Percentiles rank a stretch among this genome's conserved stretches.
Conservation (phyloP, 768 basidiomycete species). For the Coprinopsis marcescibilis region DNA sequence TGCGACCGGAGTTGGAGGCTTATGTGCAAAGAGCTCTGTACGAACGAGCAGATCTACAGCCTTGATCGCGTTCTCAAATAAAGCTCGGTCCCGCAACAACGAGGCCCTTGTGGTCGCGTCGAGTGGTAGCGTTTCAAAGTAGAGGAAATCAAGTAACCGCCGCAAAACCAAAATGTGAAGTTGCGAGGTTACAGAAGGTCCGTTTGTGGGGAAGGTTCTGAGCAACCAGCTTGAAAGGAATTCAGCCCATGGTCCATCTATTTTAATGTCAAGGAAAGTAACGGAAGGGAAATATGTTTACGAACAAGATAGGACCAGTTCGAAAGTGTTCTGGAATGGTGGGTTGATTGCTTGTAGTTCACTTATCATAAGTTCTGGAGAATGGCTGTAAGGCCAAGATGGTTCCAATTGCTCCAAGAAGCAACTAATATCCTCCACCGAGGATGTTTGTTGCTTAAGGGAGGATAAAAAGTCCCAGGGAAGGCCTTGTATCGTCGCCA, state of each 20-base stretch:
- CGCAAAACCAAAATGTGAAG: neutral
- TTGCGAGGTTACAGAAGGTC: too few relatives aligned
- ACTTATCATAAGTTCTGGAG: neutral
- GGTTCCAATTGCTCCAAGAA: conserved; percentile 1
- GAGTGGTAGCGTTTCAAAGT: neutral
- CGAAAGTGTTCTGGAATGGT: neutral
- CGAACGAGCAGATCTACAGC: neutral
- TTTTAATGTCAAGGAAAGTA: neutral
- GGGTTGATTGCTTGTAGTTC: neutral
- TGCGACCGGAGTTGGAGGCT: too few relatives aligned
- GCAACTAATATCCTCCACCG: neutral
- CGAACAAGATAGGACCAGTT: neutral
- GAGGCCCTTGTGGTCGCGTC: neutral
- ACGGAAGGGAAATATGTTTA: neutral
- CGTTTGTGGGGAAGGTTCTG: neutral
- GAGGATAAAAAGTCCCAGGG: neutral
- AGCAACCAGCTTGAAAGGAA: neutral
- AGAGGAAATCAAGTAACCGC: neutral
- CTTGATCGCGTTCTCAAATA: neutral
- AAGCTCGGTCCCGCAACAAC: neutral
- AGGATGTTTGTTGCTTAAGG: neutral
- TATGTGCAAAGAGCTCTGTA: neutral
- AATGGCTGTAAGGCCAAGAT: neutral
- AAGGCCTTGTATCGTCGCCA: conserved; percentile 2
- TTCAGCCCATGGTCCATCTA: neutral